Evolutionary conservation across 2,329 filamentous ascomycete species (phyloP), one percentile per base, ranked within the genome.

Genomic region (Fusarium sororula): DNA sequence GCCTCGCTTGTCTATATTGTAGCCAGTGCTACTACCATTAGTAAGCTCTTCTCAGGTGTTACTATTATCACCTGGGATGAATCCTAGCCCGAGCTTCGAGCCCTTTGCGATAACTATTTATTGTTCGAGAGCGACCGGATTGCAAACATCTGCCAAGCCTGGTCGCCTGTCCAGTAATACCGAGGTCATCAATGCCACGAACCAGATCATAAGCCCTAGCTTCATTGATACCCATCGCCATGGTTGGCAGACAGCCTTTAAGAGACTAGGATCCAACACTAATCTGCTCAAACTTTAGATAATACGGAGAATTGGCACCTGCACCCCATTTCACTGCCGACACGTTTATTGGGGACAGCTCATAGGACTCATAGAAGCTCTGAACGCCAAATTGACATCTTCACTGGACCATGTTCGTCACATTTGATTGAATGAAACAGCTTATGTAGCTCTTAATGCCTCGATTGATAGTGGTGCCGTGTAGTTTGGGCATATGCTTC

Each of bases 141-240:
- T 7, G 22, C 65, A 17, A 51, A 32, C 48, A 1, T n/a, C 24
- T 5, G 53, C 47, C 5, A 71, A 72, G 6, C 48, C 68, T 7
- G 58, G 60, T 3, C 10, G 22, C 2, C n/a, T 80, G 10, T 57
- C 73, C 15, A 38, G 44, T 6, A 18, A 58, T 8, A 81, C 81
- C 4, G 81, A 87, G 57, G 68, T 84, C 4, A 79, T 90, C n/a
- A 84, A 90, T 70, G 24, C 24, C 24, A 26, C 24, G 24, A 26
- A 26, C 24, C 24, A 26, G 24, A 26, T 26, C 24, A 26, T 90
- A 58, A 84, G 84, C 0, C 86, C 88, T 0, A 88, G 89, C 14
- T 89, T 90, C 77, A 81, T 90, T 65, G 86, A 90, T 77, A 90
- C 87, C 0, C 88, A 90, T 71, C 84, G 85, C 4, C 87, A 89